Base-by-base conservation (phyloP, 176 grass and related monocot species). In the Hyparrhenia diplandra region DNA sequence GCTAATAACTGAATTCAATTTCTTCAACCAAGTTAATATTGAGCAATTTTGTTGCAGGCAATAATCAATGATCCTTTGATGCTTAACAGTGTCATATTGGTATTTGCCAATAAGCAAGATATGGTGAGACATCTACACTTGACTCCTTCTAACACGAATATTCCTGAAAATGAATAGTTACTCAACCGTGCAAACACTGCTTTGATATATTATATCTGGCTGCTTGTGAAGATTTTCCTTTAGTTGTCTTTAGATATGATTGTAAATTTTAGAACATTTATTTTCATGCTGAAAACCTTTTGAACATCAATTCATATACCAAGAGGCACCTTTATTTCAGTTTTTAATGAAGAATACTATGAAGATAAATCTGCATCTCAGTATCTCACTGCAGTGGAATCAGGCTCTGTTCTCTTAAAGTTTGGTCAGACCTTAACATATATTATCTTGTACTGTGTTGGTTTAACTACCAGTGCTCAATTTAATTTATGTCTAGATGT, bases 31-130 rank as follows among this genome's bases (percentile, higher is more conserved):
- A 61, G 47, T 74, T 89, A 82, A 89, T 73, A 14, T 78, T 78
- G 18, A 20, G 6, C 32, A 68, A 6, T 25, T 87, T 34, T 75
- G 52, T 84, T 84, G 72, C 87, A 93, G 91, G 57, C 91, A 52
- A 93, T 93, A 77, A 75, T 93, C 67, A 93, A 88, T 55, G 88
- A 93, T 71, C 91, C 91, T 29, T 88, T 90, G 11, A 93, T 93
- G 88, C 85, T 93, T 39, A 90, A 88, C 69, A 90, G 85, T 83
- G 74, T 88, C 27, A 90, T 93, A 82, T 85, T 93, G 85, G 85
- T 93, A 39, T 86, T 90, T 55, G 91, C 91, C 60, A 93, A 93
- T 79, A 93, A 93, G 76, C 91, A 93, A 76, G 88, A 93, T 74
- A 90, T 93, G 91, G 91, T 93, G 84, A 87, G 87, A 25, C 39